Evolutionary conservation across 2,329 filamentous ascomycete species (phyloP), one percentile per base, ranked within the genome.

Genomic region (Pseudogymnoascus sp.): DNA sequence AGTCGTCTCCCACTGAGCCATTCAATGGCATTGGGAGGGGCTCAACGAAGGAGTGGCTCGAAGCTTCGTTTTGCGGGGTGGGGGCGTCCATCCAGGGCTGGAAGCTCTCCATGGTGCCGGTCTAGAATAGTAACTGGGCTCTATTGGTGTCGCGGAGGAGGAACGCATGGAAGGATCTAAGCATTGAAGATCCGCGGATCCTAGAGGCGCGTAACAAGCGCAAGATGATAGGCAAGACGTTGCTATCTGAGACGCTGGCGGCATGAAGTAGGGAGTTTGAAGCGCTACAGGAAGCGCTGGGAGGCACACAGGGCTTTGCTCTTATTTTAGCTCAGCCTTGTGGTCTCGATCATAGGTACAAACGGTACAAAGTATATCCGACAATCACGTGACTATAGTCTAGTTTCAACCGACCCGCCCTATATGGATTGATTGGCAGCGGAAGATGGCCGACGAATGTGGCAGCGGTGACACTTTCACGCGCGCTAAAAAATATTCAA

Each of bases 1-100:
- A 80, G 60, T 87, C 82, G 65, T 85, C 77, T 5, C 79, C 80
- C 37, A 37, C 34, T 60, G 54, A 34, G 21, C 42, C 5, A 6
- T 26, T 47, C 29, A 60, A 34, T 60, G 54, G 54, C 5, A 34
- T 14, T 14, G 54, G 10, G 16, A 60, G 29, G 29, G 54, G 29
- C 18, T 34, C 29, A 23, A 60, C 54, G 10, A 60, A 60, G n/a
- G 54, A 60, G n/a, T 60, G 54, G 34, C 29, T 60, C 7, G 54
- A 34, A 18, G 54, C 54, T 60, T 60, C 54, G 8, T 60, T 60
- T 60, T 60, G 29, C n/a, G 54, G n/a, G 26, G 54, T 60, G n/a
- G 54, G 54, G n/a, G 54, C 54, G 26, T 34, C 54, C 29, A 37
- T 47, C 29, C 54, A 60, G 34, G 54, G 34, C 54, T 60, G 54